Percentiles rank a stretch among this genome's conserved stretches.
Conservation (phyloP, 1,139 yeast genomes). For the Candida pseudocylindracea region DNA sequence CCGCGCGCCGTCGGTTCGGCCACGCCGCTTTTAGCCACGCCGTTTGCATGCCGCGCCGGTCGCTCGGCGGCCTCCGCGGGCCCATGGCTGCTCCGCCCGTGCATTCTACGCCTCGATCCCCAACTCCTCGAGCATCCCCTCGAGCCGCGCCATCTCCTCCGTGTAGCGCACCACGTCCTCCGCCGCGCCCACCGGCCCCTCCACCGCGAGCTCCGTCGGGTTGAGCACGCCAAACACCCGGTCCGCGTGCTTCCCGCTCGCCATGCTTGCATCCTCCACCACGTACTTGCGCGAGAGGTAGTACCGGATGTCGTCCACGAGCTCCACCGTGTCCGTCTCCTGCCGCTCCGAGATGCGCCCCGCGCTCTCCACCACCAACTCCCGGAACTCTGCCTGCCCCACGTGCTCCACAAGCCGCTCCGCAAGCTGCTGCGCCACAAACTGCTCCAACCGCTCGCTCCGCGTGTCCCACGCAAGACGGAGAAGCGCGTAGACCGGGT, state of each 20-base stretch:
- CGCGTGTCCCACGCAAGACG: slow-evolving; percentile 48
- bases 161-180: background rate
- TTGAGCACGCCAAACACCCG: background rate
- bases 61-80: too few species aligned
- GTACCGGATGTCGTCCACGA: slow-evolving; percentile 56
- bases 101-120: background rate
- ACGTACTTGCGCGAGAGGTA: slow-evolving; percentile 29
- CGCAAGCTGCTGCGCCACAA: slow-evolving; percentile 15
- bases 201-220: background rate
- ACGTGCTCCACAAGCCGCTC: slow-evolving; percentile 31
- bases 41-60: too few species aligned
- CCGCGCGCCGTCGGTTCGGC: too few species aligned
- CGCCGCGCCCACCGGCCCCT: background rate
- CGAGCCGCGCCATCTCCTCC: background rate
- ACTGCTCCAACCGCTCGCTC: slow-evolving; percentile 41
- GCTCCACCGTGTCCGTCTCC: slow-evolving; percentile 59
- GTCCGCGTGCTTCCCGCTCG: slow-evolving; percentile 8
- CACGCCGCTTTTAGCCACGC: too few species aligned
- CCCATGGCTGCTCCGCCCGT: too few species aligned
- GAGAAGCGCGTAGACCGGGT: slow-evolving; percentile 28
- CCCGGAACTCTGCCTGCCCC: slow-evolving; percentile 1
- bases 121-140: background rate
- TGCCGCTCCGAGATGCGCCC: slow-evolving; percentile 34
- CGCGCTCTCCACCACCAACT: slow-evolving; percentile 23
- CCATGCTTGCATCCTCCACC: slow-evolving; percentile 10